These are phyloP conservation scores for Pulveroboletus ravenelii DNA, from an alignment of 768 basidiomycete genomes.

Conservation along the genomic window DNA sequence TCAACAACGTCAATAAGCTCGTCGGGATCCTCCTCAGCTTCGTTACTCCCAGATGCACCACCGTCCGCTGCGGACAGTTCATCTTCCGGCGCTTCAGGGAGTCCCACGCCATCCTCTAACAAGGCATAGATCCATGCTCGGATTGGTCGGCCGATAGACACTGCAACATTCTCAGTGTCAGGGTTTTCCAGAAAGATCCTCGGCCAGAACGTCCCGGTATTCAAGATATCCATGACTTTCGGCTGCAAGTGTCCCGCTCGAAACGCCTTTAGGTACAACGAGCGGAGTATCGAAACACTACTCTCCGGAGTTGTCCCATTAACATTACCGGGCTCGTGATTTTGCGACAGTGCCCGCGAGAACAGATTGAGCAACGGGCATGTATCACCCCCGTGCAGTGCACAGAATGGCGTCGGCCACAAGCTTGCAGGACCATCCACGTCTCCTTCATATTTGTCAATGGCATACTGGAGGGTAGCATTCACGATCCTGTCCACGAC, in stretches of 20 bases:
- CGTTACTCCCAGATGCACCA: slow-evolving; percentile 17
- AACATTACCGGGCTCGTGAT: slow-evolving; percentile 19
- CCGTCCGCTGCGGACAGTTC: slow-evolving; percentile 13
- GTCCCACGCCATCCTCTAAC: slow-evolving; percentile 61
- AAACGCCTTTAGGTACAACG: slow-evolving; percentile 59
- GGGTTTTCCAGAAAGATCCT: slow-evolving; percentile 74
- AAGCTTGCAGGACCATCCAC: slow-evolving; percentile 35
- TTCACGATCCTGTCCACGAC: slow-evolving; percentile 68
- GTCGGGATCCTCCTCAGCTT: slow-evolving; percentile 46
- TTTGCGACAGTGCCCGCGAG: slow-evolving; percentile 35
- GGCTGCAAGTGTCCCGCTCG: slow-evolving; percentile 54
- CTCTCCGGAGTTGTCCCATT: slow-evolving; percentile 11
- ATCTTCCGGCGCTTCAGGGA: slow-evolving; percentile 36
- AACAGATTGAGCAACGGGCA: slow-evolving; percentile 55
- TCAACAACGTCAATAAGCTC: slow-evolving; percentile 70
- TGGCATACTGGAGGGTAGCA: slow-evolving; percentile 72
- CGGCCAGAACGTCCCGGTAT: slow-evolving; percentile 65
- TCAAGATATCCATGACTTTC: slow-evolving; percentile 54
- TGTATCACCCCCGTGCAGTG: slow-evolving; percentile 51
- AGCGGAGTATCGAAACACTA: slow-evolving; percentile 33
- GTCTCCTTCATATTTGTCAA: slow-evolving; percentile 52
- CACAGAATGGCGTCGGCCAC: slow-evolving; percentile 56
- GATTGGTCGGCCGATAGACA: slow-evolving; percentile 59
- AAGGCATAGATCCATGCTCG: slow-evolving; percentile 65
- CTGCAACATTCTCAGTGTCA: slow-evolving; percentile 61